phyloP scores from a whole-genome alignment of 2,329 filamentous ascomycete genomes.

The Fusarium buxicola region DNA sequence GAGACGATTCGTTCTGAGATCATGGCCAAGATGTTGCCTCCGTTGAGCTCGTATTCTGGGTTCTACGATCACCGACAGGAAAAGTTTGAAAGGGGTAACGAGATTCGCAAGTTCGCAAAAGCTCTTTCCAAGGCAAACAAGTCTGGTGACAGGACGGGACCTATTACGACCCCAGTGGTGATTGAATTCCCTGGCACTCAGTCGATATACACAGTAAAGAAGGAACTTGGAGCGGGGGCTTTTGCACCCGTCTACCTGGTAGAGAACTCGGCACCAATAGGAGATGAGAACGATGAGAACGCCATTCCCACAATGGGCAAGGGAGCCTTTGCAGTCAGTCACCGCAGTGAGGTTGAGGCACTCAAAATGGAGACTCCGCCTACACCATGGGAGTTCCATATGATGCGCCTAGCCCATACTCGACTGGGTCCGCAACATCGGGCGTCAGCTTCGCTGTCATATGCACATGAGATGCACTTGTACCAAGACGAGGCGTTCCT shows the following conservation, averaged over 20 bases:
- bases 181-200: slow-evolving; percentile 75
- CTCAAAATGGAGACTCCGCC: slow-evolving; percentile 95
- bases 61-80: slow-evolving; percentile 79
- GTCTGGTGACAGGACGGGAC: slow-evolving; percentile 70
- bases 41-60: slow-evolving; percentile 78
- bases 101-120: slow-evolving; percentile 87
- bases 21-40: slow-evolving; percentile 77
- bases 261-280: slow-evolving; percentile 72
- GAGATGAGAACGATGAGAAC: slow-evolving; percentile 59
- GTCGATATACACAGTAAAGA: slow-evolving; percentile 80
- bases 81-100: slow-evolving; percentile 73
- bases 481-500: slow-evolving; percentile 92
- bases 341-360: slow-evolving; percentile 77
- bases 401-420: slow-evolving; percentile 84
- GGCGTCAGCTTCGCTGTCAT: slow-evolving; percentile 80
- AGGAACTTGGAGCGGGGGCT: slow-evolving; percentile 90
- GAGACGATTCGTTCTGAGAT: slow-evolving; percentile 80
- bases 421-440: slow-evolving; percentile 79
- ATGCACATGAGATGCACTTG: slow-evolving; percentile 90
- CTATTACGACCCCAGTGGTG: slow-evolving; percentile 68
- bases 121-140: slow-evolving; percentile 67
- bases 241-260: slow-evolving; percentile 96
- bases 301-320: slow-evolving; percentile 67
- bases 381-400: slow-evolving; percentile 94
- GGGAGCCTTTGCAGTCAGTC: slow-evolving; percentile 66